Evolutionary conservation across 257 asterid genomes (phyloP).

Genomic region (Leonotis leonurus): DNA sequence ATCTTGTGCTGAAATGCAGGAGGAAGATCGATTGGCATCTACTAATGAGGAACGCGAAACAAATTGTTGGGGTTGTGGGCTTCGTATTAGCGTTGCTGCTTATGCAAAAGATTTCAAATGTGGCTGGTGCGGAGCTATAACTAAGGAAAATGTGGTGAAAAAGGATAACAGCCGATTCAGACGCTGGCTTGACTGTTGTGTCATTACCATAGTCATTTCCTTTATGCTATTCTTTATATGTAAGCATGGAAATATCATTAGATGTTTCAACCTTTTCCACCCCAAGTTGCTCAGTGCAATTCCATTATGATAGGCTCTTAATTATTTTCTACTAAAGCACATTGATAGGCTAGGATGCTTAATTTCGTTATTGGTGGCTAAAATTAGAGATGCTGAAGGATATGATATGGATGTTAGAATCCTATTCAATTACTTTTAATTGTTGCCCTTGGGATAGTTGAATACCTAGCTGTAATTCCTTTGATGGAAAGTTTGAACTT

Average conservation of each 20-base stretch:
- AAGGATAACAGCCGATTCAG: conserved; percentile 48
- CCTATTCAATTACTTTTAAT: conserved; percentile 1
- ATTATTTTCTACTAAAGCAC: not conserved
- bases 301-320: too few relatives aligned
- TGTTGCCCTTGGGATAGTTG: not conserved
- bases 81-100: conserved; percentile 69
- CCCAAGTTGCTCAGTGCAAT: not conserved
- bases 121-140: conserved; percentile 97
- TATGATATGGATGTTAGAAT: not conserved
- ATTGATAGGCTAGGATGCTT: too few relatives aligned
- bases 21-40: conserved; percentile 36
- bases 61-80: conserved; percentile 96
- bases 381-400: too few relatives aligned
- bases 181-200: conserved; percentile 64
- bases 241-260: conserved; percentile 32
- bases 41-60: conserved; percentile 56
- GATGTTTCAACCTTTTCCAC: not conserved
- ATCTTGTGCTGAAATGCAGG: conserved; percentile 37
- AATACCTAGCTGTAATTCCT: not conserved
- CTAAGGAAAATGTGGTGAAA: conserved; percentile 44
- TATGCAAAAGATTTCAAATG: conserved; percentile 66
- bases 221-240: conserved; percentile 77
- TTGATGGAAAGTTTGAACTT: not conserved
- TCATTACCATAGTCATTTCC: conserved; percentile 45
- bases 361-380: too few relatives aligned